phyloP scores from a whole-genome alignment of 179 eudicot species.

The Gypsophila paniculata region DNA sequence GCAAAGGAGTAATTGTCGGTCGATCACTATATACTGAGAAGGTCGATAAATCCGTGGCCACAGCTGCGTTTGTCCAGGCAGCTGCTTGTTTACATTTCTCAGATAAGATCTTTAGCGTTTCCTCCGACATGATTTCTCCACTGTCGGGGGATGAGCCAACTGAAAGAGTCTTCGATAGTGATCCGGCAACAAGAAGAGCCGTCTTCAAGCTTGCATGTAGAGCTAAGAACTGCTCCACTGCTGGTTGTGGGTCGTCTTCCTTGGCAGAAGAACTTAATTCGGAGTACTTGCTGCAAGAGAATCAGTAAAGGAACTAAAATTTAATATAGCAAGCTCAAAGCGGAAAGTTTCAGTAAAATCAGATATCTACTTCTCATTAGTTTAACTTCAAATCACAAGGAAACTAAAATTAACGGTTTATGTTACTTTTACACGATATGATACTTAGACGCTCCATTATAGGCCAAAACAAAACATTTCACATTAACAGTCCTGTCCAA shows the following conservation, averaged over 20 bases:
- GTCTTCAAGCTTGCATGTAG: constrained; percentile 37
- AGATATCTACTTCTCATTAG: too few relatives aligned
- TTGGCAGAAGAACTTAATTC: constrained; percentile 49
- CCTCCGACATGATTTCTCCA: constrained; percentile 55
- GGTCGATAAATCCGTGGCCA: constrained; percentile 37
- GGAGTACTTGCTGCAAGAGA: constrained; percentile 60
- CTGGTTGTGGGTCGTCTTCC: constrained; percentile 40
- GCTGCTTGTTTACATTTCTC: constrained; percentile 36
- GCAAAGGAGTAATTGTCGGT: constrained; percentile 29
- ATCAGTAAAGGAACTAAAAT: neutral
- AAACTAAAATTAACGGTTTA: too few relatives aligned
- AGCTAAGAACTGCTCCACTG: constrained; percentile 42
- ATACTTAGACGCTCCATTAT: too few relatives aligned
- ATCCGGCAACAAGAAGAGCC: constrained; percentile 30
- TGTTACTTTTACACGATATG: too few relatives aligned
- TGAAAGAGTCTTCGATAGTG: constrained; percentile 46
- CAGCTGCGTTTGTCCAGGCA: constrained; percentile 40
- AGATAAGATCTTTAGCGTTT: constrained; percentile 31
- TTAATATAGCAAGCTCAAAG: neutral
- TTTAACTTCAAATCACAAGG: too few relatives aligned
- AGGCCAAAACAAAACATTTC: too few relatives aligned
- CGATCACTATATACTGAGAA: constrained; percentile 34
- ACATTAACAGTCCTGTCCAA: too few relatives aligned
- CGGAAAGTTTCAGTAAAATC: neutral
- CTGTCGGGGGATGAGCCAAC: constrained; percentile 50